Evolutionary conservation across 495 filamentous ascomycete species (phyloP).

Genomic region (Hamigera avellanea): DNA sequence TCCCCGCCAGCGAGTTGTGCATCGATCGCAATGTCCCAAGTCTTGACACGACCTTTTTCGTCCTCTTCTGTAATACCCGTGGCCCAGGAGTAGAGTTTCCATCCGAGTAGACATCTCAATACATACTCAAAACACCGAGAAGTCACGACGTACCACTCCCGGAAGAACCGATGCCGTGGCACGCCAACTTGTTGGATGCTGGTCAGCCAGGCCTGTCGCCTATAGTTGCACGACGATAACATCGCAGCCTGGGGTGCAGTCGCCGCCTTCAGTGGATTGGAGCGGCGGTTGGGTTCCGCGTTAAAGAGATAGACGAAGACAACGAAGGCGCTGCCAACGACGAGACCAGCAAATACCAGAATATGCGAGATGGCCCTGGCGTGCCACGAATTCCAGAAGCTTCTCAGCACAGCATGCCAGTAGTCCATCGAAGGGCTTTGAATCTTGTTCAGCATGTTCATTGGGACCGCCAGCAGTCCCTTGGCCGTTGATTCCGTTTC

Average conservation of each 20-base stretch:
- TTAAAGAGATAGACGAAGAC: slow-evolving; percentile 57
- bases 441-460: slow-evolving; percentile 35
- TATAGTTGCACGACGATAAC: slow-evolving; percentile 74
- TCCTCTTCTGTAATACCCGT: slow-evolving; percentile 76
- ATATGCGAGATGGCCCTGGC: slow-evolving; percentile 31
- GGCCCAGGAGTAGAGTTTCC: slow-evolving; percentile 59
- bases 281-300: slow-evolving; percentile 30
- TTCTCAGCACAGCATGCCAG: slow-evolving; percentile 16
- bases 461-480: slow-evolving; percentile 58
- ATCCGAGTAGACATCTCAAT: slow-evolving; percentile 66
- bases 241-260: slow-evolving; percentile 39
- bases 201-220: slow-evolving; percentile 85
- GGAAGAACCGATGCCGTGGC: slow-evolving; percentile 73
- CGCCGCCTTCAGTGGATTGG: slow-evolving; percentile 17
- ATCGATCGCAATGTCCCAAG: slow-evolving; percentile 90
- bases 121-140: slow-evolving; percentile 74
- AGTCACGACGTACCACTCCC: slow-evolving; percentile 70
- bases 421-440: slow-evolving; percentile 14
- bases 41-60: slow-evolving; percentile 77
- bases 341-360: slow-evolving; percentile 45
- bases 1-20: slow-evolving; percentile 93
- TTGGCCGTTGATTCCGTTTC: slow-evolving; percentile 47
- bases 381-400: slow-evolving; percentile 30
- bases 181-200: slow-evolving; percentile 91
- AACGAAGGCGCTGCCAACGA: slow-evolving; percentile 58